Percentiles rank a stretch among this genome's conserved stretches.
phyloP scores from a whole-genome alignment of 2,329 filamentous ascomycete genomes.

The Emmonsiellopsis sp. region DNA sequence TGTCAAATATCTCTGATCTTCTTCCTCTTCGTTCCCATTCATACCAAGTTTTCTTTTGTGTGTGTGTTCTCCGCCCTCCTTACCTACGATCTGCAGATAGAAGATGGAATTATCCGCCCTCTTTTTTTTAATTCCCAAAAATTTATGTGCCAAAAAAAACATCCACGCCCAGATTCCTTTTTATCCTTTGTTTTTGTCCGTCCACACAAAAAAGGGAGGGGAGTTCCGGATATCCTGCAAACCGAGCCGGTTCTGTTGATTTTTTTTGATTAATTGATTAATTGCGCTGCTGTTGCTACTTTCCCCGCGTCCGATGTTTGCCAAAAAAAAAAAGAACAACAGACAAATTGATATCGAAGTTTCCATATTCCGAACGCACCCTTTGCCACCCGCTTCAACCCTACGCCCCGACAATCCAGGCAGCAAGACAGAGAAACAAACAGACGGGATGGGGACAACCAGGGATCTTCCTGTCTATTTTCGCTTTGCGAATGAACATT shows the following conservation, averaged over 20 bases:
- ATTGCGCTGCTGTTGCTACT: background rate
- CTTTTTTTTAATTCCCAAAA: slow-evolving; percentile 3
- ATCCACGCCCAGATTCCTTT: slow-evolving; percentile 20
- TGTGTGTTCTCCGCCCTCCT: background rate
- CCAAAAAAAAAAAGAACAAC: background rate
- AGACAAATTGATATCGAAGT: background rate
- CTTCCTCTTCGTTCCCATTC: slow-evolving; percentile 3
- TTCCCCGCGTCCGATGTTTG: background rate
- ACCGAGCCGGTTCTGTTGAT: slow-evolving; percentile 40
- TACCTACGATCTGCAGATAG: slow-evolving; percentile 28
- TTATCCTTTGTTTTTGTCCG: slow-evolving; percentile 1
- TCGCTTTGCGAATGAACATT: too few relatives aligned
- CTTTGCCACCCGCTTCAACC: background rate
- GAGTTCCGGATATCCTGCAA: slow-evolving; percentile 83
- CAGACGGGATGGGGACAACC: too few relatives aligned
- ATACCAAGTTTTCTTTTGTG: slow-evolving; percentile 10
- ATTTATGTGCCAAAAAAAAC: slow-evolving; percentile 50
- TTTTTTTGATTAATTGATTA: slow-evolving; percentile 15
- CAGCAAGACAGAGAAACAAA: too few relatives aligned
- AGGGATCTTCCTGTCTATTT: too few relatives aligned
- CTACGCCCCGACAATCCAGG: too few relatives aligned
- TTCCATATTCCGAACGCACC: background rate
- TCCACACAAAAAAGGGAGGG: slow-evolving; percentile 26
- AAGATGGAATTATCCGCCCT: slow-evolving; percentile 33
- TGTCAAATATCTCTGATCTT: slow-evolving; percentile 6